These are phyloP conservation scores for Botryosphaeria dothidea DNA, from an alignment of 2,329 filamentous ascomycete species.

Conservation along the genomic window DNA sequence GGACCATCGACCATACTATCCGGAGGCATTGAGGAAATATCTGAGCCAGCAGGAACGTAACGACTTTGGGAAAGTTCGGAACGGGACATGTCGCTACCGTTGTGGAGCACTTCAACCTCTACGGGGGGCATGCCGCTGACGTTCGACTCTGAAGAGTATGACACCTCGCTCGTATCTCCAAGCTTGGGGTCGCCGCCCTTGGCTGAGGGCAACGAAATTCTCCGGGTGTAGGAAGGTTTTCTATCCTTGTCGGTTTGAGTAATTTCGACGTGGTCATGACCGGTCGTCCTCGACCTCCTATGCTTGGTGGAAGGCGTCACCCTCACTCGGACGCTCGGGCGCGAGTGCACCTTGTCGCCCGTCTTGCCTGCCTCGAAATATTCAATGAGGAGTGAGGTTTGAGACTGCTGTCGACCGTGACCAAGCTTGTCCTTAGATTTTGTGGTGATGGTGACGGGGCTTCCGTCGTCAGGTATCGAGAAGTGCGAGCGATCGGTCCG, in stretches of 20 bases:
- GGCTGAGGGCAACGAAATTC: constrained; percentile 61
- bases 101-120: constrained; percentile 81
- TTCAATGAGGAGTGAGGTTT: constrained; percentile 90
- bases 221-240: constrained; percentile 68
- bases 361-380: constrained; percentile 85
- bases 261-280: constrained; percentile 79
- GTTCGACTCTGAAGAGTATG: constrained; percentile 80
- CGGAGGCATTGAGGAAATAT: constrained; percentile 79
- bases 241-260: constrained; percentile 73
- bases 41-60: constrained; percentile 71
- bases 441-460: constrained; percentile 88
- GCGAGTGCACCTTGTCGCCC: constrained; percentile 61
- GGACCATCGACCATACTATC: constrained; percentile 67
- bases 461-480: constrained; percentile 82
- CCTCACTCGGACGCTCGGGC: constrained; percentile 78
- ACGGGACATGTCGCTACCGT: constrained; percentile 70
- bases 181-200: constrained; percentile 39
- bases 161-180: constrained; percentile 47
- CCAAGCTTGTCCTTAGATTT: constrained; percentile 60
- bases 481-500: constrained; percentile 71
- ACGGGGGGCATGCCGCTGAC: constrained; percentile 70
- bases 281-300: constrained; percentile 53
- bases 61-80: constrained; percentile 59
- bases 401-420: constrained; percentile 63
- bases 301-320: constrained; percentile 70